Evolutionary conservation across 2,329 filamentous ascomycete genomes (phyloP).

Genomic region (Fusarium pseudonygamai): DNA sequence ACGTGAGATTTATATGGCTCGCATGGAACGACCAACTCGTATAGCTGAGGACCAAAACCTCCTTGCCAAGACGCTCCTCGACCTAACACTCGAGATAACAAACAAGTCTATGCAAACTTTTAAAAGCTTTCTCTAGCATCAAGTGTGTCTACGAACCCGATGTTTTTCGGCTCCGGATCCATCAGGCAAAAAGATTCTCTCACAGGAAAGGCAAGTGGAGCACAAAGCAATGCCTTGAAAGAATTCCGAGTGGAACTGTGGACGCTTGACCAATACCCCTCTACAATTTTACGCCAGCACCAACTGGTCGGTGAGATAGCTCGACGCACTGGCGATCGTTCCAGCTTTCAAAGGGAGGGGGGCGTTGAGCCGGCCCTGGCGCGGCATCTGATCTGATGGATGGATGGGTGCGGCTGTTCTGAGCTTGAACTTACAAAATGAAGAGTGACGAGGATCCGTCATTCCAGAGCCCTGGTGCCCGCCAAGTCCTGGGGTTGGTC

Average conservation of each 20-base stretch:
- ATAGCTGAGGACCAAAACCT: background rate
- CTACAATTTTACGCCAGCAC: slow-evolving; percentile 18
- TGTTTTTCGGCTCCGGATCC: slow-evolving; percentile 17
- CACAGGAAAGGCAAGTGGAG: slow-evolving; percentile 17
- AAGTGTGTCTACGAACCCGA: slow-evolving; percentile 2
- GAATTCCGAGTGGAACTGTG: slow-evolving; percentile 32
- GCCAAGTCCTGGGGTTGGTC: slow-evolving; percentile 31
- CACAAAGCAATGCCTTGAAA: slow-evolving; percentile 10
- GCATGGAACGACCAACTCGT: background rate
- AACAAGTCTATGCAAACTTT: background rate
- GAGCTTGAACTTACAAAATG: slow-evolving; percentile 7
- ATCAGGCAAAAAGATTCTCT: background rate
- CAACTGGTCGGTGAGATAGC: slow-evolving; percentile 41
- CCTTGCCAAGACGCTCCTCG: background rate
- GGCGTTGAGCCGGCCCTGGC: slow-evolving; percentile 28
- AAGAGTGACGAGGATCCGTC: slow-evolving; percentile 25
- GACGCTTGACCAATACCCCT: slow-evolving; percentile 7
- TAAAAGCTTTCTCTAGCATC: background rate
- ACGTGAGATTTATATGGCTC: background rate
- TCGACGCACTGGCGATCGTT: slow-evolving; percentile 37
- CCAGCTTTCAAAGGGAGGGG: slow-evolving; percentile 30
- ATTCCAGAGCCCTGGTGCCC: slow-evolving; percentile 39
- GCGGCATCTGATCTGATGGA: slow-evolving; percentile 14
- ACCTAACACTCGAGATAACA: background rate
- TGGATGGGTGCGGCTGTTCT: background rate